These are phyloP conservation scores for Maudiozyma bulderi DNA, from an alignment of 805 yeast genomes.

Conservation along the genomic window DNA sequence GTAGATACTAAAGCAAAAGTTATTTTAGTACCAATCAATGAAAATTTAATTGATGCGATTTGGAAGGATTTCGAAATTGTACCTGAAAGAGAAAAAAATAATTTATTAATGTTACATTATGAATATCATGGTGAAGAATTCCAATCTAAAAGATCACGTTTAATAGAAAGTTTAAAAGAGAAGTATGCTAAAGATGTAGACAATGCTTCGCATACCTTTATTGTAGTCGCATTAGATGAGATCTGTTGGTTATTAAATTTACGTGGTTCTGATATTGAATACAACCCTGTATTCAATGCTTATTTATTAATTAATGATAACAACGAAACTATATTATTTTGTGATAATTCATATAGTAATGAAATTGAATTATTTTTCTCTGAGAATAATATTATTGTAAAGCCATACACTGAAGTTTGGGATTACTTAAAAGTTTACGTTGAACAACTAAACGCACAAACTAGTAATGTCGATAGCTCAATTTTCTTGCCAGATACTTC, in stretches of 20 bases:
- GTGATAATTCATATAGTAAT: constrained; percentile 36
- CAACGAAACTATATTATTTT: constrained; percentile 40
- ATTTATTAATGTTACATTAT: constrained; percentile 41
- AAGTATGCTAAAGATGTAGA: constrained; percentile 8
- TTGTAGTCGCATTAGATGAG: constrained; percentile 74
- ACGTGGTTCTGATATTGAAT: constrained; percentile 75
- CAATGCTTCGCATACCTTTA: constrained; percentile 30
- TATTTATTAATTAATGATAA: constrained; percentile 38
- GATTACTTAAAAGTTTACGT: constrained; percentile 34
- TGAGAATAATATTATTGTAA: constrained; percentile 38
- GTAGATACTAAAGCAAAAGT: constrained; percentile 26
- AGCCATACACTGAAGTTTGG: constrained; percentile 52
- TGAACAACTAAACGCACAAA: constrained; percentile 9
- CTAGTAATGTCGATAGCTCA: constrained; percentile 10
- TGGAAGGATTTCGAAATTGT: constrained; percentile 60
- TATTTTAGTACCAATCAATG: constrained; percentile 41
- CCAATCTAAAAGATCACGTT: constrained; percentile 44
- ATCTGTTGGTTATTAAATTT: constrained; percentile 85
- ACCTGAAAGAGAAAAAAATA: constrained; percentile 47
- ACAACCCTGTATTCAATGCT: constrained; percentile 78
- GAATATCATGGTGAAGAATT: constrained; percentile 59
- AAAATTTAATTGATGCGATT: constrained; percentile 63
- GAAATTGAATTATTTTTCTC: constrained; percentile 34
- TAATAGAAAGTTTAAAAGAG: constrained; percentile 31
- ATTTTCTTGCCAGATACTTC: constrained; percentile 36